Base-by-base conservation (phyloP, 2,329 filamentous ascomycete genomes). In the Penicillium expansum region DNA sequence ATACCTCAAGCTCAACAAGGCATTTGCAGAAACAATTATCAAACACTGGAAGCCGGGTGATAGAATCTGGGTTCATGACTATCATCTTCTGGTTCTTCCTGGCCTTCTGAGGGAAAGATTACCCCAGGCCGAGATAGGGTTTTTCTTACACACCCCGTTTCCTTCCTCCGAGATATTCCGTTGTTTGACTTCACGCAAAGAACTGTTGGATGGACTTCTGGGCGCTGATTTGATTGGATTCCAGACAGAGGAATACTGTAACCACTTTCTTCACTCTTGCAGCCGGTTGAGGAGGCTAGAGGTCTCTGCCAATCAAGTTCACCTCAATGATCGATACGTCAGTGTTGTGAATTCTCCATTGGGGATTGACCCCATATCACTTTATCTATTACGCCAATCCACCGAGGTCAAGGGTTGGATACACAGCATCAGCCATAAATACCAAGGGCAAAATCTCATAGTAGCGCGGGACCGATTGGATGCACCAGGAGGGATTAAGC, bases 131-230 rank as follows among this genome's bases (percentile, higher is more conserved):
- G 90, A 95, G 77, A 97, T 97, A 66, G 93, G 93, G 10, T 93
- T 97, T 79, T 97, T 96, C 77, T 79, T 97, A 27, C 93, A 97
- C 72, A 90, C 92, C 14, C 91, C 92, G 0, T 97, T 97, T 72
- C 93, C 93, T 1, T 97, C 92, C 0, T 97, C 92, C 0, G 93
- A 97, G 69, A 89, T 97, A 2, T 97, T 97, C 76, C 86, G 92
- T 44, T 97, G 92, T 71, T 78, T 97, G 27, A 89, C 91, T 9
- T 85, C 90, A 11, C 88, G 93, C 55, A 90, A 88, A 64, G 84
- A 95, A 72, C 81, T 97, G 9, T 82, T 97, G 1, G 88, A 96
- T 65, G 93, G 93, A 52, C 92, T 97, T 82, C 85, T 97, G 0
- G 93, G 93, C 9, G 90, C 93, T 48, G 95, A 96, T 67, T 79